Conservation (phyloP, 164 flowering plant genomes). For the Piper longum region DNA sequence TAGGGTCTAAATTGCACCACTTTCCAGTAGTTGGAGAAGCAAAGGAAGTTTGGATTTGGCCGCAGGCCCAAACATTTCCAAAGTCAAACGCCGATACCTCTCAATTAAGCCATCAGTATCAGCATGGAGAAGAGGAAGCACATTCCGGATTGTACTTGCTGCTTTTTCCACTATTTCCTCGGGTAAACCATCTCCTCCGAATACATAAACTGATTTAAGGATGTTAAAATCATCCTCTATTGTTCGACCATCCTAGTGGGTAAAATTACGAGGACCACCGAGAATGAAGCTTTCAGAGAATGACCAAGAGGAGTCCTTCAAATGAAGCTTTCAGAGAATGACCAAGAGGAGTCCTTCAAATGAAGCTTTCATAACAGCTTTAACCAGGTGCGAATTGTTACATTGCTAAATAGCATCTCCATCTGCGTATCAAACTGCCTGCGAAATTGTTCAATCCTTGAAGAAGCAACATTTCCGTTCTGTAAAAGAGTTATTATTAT, state of each 20-base stretch:
- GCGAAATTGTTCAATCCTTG: constrained; percentile 64
- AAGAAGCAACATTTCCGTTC: constrained; percentile 46
- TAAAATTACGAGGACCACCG: constrained; percentile 76
- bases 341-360: constrained; percentile 74
- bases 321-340: constrained; percentile 83
- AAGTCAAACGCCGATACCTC: constrained; percentile 19
- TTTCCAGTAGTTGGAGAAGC: constrained; percentile 65
- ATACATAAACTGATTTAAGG: constrained; percentile 56
- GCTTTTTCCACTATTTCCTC: constrained; percentile 49
- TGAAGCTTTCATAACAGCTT: constrained; percentile 78
- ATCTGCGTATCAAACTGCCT: constrained; percentile 53
- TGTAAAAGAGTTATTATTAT: no score
- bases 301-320: constrained; percentile 65
- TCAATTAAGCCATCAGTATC: constrained; percentile 51
- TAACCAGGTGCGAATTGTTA: constrained; percentile 47
- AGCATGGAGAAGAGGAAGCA: constrained; percentile 39
- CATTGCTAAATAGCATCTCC: constrained; percentile 39
- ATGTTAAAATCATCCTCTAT: constrained; percentile 66
- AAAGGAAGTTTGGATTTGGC: constrained; percentile 53
- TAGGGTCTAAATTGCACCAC: constrained; percentile 67
- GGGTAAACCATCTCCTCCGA: constrained; percentile 80
- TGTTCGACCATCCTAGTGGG: constrained; percentile 35
- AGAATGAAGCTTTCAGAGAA: no score
- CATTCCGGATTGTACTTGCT: constrained; percentile 26
- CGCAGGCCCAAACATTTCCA: constrained; percentile 36